Evolutionary conservation across 768 basidiomycete species (phyloP).

Genomic region (Terana coerulea): DNA sequence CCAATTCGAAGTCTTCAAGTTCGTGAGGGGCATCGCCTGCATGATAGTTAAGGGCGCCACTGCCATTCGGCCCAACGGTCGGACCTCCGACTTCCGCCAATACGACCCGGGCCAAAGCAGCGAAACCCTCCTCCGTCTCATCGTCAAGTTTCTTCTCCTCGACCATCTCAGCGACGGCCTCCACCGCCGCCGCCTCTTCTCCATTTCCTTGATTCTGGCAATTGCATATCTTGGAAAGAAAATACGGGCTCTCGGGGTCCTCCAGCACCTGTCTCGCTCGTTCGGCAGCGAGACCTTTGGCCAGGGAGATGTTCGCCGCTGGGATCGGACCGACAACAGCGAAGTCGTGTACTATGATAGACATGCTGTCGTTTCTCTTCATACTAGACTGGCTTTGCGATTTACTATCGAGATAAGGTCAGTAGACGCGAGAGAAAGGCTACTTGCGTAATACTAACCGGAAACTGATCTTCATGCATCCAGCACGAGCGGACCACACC

Average conservation of each 20-base stretch:
- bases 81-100: constrained; percentile 6
- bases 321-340: constrained; percentile 59
- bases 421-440: background rate
- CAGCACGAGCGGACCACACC: constrained; percentile 57
- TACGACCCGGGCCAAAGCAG: constrained; percentile 32
- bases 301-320: constrained; percentile 52
- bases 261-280: constrained; percentile 50
- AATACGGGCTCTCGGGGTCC: constrained; percentile 42
- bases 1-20: background rate
- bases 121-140: constrained; percentile 50
- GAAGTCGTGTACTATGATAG: constrained; percentile 55
- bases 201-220: constrained; percentile 25
- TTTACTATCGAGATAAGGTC: constrained; percentile 29
- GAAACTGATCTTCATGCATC: constrained; percentile 51
- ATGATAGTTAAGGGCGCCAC: background rate
- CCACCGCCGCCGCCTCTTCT: constrained; percentile 3
- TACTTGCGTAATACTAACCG: constrained; percentile 32
- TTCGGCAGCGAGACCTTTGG: constrained; percentile 67
- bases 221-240: constrained; percentile 40
- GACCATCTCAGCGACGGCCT: constrained; percentile 11
- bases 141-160: constrained; percentile 31
- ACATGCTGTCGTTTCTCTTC: constrained; percentile 47
- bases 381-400: constrained; percentile 39
- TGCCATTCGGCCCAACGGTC: background rate
- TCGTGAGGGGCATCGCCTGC: background rate